Percentiles rank a stretch among this genome's conserved stretches.
These are phyloP conservation scores for Bipolaris sorokiniana DNA, from an alignment of 2,329 filamentous ascomycete genomes.

Conservation along the genomic window DNA sequence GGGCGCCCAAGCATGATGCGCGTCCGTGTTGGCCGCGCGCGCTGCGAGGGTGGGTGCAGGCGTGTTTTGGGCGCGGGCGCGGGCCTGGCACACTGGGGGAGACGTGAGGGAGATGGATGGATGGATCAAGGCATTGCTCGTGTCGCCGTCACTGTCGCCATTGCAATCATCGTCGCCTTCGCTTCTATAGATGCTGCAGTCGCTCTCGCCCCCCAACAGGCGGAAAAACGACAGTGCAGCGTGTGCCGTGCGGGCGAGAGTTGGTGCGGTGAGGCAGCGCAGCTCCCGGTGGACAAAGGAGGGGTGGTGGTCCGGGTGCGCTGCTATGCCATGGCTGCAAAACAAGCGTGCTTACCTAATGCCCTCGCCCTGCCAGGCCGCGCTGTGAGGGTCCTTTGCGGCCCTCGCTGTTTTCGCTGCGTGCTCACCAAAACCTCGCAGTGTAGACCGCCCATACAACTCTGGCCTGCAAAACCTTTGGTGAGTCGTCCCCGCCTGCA, in stretches of 20 bases:
- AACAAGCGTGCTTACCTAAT: slow-evolving; percentile 21
- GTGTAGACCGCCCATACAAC: slow-evolving; percentile 29
- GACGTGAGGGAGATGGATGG: neutral
- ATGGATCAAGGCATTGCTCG: neutral
- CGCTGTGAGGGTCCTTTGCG: slow-evolving; percentile 9
- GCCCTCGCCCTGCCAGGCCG: slow-evolving; percentile 2
- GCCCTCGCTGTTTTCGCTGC: slow-evolving; percentile 13
- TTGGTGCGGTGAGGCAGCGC: slow-evolving; percentile 24
- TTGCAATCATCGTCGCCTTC: neutral
- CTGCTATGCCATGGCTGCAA: slow-evolving; percentile 19
- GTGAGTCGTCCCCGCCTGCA: slow-evolving; percentile 46
- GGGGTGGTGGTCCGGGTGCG: slow-evolving; percentile 21
- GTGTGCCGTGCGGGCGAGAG: slow-evolving; percentile 11
- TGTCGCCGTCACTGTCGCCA: neutral
- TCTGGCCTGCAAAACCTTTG: slow-evolving; percentile 36
- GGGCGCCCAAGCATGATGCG: slow-evolving; percentile 16
- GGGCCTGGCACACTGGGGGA: no score
- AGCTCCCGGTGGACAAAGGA: slow-evolving; percentile 19
- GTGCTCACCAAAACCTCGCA: slow-evolving; percentile 10
- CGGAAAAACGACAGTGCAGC: neutral
- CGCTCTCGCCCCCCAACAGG: no score
- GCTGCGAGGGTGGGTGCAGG: slow-evolving; percentile 1
- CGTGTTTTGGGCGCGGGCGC: neutral
- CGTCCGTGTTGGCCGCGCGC: slow-evolving; percentile 11
- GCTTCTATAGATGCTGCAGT: neutral